These are phyloP conservation scores for Aspergillus pseudoterreus DNA, from an alignment of 2,329 filamentous ascomycete genomes.

Conservation along the genomic window DNA sequence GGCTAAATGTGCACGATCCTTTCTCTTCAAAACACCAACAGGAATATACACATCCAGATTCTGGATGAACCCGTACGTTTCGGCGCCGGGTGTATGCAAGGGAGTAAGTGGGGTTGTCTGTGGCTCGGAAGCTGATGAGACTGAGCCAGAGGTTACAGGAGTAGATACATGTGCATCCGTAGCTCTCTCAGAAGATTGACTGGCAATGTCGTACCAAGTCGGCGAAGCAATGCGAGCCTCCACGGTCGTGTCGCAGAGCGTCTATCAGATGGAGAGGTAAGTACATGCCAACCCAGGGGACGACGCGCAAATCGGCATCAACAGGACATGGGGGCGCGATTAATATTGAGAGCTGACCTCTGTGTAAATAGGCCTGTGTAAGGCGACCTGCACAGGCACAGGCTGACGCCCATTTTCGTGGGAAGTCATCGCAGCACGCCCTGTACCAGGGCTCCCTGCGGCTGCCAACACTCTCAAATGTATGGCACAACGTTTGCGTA, in stretches of 20 bases:
- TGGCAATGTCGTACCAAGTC: too few species aligned
- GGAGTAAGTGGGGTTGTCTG: neutral
- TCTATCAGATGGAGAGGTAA: neutral
- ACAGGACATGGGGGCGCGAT: neutral
- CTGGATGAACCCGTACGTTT: neutral
- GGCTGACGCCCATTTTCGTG: neutral
- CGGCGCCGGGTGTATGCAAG: neutral
- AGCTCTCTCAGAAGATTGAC: too few species aligned
- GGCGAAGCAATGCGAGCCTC: too few species aligned
- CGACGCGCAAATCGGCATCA: neutral
- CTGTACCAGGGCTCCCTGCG: too few species aligned
- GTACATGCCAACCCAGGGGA: neutral
- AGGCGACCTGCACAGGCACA: neutral
- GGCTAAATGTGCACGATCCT: neutral
- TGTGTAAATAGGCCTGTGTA: neutral
- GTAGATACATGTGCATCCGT: too few species aligned
- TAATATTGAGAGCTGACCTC: neutral
- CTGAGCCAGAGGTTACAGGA: too few species aligned
- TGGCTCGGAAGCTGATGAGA: neutral
- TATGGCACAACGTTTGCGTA: too few species aligned
- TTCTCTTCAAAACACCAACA: constrained; percentile 28
- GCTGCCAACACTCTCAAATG: too few species aligned
- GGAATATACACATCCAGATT: constrained; percentile 24
- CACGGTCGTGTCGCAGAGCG: too few species aligned
- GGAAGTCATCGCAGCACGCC: neutral